phyloP scores from a whole-genome alignment of 208 protist genomes.

The Crithidia expoeki region DNA sequence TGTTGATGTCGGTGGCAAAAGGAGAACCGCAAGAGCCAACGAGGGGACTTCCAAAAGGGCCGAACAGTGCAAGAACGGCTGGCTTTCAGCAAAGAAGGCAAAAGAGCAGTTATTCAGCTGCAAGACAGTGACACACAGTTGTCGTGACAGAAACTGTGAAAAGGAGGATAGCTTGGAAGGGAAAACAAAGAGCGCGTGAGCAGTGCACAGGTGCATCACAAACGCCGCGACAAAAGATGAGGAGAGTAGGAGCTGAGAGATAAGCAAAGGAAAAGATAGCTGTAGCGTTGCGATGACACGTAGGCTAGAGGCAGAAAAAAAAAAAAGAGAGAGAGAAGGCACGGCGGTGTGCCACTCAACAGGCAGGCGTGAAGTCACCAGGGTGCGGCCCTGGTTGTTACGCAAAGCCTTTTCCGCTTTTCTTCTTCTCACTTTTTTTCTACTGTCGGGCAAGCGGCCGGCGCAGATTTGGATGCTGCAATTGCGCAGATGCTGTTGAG shows the following conservation, averaged over 20 bases:
- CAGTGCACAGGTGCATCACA: background rate
- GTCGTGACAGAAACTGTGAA: constrained; percentile 3
- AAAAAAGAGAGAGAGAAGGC: background rate
- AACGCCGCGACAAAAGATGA: background rate
- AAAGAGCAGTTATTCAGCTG: background rate
- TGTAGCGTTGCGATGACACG: too few relatives aligned
- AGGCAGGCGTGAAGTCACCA: background rate
- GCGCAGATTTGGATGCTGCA: too few relatives aligned
- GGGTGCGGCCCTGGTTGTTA: background rate
- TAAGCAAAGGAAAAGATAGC: too few relatives aligned
- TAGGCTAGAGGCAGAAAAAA: background rate
- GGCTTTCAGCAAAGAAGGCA: constrained; percentile 15
- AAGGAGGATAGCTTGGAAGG: background rate
- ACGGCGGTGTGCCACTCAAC: background rate
- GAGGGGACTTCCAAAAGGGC: too few relatives aligned
- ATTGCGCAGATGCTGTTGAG: too few relatives aligned
- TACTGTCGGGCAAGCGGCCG: background rate
- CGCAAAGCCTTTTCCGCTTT: background rate
- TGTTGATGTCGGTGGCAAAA: too few relatives aligned
- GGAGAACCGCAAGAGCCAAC: too few relatives aligned
- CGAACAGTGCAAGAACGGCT: too few relatives aligned
- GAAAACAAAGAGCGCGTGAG: background rate
- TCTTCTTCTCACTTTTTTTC: background rate
- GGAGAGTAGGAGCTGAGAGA: background rate
- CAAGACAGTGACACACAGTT: constrained; percentile 2